Percentiles rank a stretch among this genome's conserved stretches.
Conservation (phyloP, 257 asterid genomes). For the Solanum sitiens region DNA sequence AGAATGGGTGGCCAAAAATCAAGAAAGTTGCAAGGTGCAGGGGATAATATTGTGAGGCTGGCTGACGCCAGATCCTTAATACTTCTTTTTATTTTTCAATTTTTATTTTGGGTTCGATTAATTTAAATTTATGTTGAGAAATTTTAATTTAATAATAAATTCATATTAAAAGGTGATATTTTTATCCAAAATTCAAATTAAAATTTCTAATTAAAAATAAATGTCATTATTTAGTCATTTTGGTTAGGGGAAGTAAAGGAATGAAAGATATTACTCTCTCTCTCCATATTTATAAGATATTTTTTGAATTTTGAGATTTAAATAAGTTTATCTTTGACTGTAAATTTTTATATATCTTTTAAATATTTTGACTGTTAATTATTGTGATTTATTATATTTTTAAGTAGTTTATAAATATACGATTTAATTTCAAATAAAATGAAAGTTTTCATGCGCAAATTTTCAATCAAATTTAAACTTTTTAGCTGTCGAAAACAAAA, state of each 20-base stretch:
- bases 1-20: background rate
- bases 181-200: background rate
- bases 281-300: accelerated
- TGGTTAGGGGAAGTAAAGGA: background rate
- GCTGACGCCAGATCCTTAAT: background rate
- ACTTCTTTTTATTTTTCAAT: background rate
- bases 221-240: no score
- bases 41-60: background rate
- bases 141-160: background rate
- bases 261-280: background rate
- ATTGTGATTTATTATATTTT: no score
- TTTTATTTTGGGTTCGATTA: no score
- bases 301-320: accelerated
- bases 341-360: no score
- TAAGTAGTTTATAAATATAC: no score
- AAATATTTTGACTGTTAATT: no score
- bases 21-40: background rate
- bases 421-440: no score
- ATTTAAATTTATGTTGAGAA: background rate
- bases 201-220: background rate
- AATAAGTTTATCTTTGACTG: no score
- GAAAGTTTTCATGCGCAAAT: no score
- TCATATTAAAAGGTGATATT: no score
- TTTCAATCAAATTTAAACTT: no score
- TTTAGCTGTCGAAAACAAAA: no score